Conservation (phyloP, 2,329 filamentous ascomycete genomes). For the Esteya vermicola region DNA sequence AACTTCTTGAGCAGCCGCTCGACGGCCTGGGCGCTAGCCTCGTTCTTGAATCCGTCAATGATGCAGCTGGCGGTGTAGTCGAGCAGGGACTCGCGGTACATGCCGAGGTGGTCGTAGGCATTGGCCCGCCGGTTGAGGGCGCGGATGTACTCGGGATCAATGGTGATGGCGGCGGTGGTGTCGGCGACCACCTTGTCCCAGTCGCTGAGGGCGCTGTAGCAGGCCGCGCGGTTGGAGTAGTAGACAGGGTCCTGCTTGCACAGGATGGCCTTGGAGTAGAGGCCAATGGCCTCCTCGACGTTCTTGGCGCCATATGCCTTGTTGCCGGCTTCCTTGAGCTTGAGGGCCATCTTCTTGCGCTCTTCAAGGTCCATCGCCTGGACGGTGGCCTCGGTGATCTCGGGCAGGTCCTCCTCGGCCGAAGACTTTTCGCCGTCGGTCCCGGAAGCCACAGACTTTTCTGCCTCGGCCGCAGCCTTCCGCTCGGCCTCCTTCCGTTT, state of each 20-base stretch:
- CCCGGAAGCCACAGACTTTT: constrained; percentile 28
- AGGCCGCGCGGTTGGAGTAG: constrained; percentile 96
- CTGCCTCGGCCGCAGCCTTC: constrained; percentile 34
- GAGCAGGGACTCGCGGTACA: constrained; percentile 85
- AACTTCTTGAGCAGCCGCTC: constrained; percentile 94
- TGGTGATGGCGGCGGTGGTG: constrained; percentile 82
- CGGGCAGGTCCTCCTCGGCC: constrained; percentile 52
- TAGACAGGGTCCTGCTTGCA: constrained; percentile 97
- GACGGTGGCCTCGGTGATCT: constrained; percentile 46
- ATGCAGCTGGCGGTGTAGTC: constrained; percentile 99
- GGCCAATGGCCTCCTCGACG: constrained; percentile 82
- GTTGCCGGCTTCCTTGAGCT: constrained; percentile 91
- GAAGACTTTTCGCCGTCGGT: too few species aligned
- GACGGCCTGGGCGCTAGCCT: constrained; percentile 74
- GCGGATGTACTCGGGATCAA: constrained; percentile 95
- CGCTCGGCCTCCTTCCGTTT: constrained; percentile 70
- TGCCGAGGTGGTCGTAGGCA: constrained; percentile 85
- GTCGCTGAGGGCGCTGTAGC: constrained; percentile 82
- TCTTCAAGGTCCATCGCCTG: constrained; percentile 43
- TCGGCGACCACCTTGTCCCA: constrained; percentile 97
- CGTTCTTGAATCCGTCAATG: constrained; percentile 93
- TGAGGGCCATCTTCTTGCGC: constrained; percentile 73
- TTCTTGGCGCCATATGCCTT: constrained; percentile 91
- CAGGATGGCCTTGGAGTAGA: constrained; percentile 90
- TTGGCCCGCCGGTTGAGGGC: constrained; percentile 92